A percentile compares a stretch with the other conserved stretches of the same genome.
Conservation (phyloP, 2,329 filamentous ascomycete species). For the Claviceps citrina region DNA sequence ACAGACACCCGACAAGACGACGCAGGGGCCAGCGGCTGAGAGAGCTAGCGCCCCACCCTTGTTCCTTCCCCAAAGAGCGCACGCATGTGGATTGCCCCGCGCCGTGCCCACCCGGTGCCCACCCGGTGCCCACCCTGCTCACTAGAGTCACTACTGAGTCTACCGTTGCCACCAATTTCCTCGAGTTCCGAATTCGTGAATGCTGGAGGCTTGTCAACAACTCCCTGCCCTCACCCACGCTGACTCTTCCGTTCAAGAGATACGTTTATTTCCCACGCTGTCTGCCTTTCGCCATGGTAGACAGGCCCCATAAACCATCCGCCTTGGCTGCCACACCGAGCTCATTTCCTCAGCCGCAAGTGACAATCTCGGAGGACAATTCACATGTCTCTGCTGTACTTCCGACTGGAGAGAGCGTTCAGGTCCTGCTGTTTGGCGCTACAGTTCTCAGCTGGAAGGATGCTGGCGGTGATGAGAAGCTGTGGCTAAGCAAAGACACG, state of each 20-base stretch:
- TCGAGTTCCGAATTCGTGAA: no score
- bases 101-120: no score
- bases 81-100: neutral
- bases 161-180: no score
- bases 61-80: no score
- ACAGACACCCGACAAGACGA: no score
- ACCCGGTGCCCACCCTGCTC: neutral
- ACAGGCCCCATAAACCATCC: conserved; percentile 70
- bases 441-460: conserved; percentile 92
- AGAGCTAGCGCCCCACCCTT: no score
- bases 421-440: conserved; percentile 78
- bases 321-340: conserved; percentile 61
- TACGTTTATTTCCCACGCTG: no score
- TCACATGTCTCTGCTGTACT: conserved; percentile 63
- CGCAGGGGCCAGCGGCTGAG: no score
- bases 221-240: no score
- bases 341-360: conserved; percentile 58
- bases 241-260: no score
- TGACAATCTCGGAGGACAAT: conserved; percentile 58
- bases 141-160: no score
- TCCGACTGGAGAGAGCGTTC: conserved; percentile 72
- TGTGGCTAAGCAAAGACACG: conserved; percentile 71
- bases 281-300: conserved; percentile 58
- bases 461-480: conserved; percentile 59
- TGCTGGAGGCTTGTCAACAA: no score